These are phyloP conservation scores for Blastobotrys indianensis DNA, from an alignment of 1,139 yeast genomes.

Conservation along the genomic window DNA sequence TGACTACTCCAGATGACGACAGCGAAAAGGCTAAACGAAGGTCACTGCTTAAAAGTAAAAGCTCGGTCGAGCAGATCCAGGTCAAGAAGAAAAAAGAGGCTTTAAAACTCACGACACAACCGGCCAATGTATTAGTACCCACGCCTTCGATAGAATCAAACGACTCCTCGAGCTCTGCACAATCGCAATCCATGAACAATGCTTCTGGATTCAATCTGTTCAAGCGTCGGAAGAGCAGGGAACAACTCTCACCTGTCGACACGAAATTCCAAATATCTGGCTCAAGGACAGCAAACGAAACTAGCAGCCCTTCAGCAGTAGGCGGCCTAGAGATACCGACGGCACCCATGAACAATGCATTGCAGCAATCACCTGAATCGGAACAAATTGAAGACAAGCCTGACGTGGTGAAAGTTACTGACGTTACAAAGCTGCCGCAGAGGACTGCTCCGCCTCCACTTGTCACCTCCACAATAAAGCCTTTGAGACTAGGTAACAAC, in stretches of 20 bases:
- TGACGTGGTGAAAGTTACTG: too few relatives aligned
- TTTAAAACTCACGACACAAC: neutral
- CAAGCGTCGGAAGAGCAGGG: conserved; percentile 18
- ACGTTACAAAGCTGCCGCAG: too few relatives aligned
- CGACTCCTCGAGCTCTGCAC: conserved; percentile 7
- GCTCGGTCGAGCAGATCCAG: conserved; percentile 27
- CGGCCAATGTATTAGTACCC: neutral
- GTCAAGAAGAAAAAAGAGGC: conserved; percentile 3
- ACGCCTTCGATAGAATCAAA: neutral
- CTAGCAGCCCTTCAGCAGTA: too few relatives aligned
- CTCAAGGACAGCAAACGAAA: too few relatives aligned
- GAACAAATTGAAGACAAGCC: too few relatives aligned
- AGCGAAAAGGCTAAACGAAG: conserved; percentile 14
- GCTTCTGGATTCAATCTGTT: conserved; percentile 20
- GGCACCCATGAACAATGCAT: too few relatives aligned
- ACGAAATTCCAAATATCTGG: too few relatives aligned
- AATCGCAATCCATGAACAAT: conserved; percentile 8
- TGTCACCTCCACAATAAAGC: too few relatives aligned
- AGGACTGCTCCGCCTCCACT: too few relatives aligned
- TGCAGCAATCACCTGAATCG: too few relatives aligned
- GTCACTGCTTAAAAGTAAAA: conserved; percentile 27
- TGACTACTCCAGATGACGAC: conserved; percentile 6
- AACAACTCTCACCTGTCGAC: neutral
- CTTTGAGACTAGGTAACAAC: too few relatives aligned
- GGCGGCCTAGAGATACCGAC: too few relatives aligned